Conservation (phyloP, 208 protist species). For the Acanthamoeba castellanii region DNA sequence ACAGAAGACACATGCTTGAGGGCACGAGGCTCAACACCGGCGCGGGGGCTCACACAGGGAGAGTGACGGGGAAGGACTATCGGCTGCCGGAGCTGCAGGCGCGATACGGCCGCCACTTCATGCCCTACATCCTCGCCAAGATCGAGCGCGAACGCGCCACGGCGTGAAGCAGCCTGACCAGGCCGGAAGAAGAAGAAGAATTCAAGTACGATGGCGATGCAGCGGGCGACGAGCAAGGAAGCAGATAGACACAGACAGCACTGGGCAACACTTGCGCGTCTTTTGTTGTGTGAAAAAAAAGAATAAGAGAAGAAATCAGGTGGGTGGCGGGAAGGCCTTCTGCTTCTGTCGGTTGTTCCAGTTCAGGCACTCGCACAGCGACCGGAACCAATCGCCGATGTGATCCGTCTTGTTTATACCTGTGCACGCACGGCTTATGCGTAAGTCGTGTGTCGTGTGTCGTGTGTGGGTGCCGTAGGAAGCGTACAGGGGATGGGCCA, state of each 20-base stretch:
- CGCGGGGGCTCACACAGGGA: not conserved
- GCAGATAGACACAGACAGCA: too few species aligned
- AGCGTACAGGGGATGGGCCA: constrained; percentile 67
- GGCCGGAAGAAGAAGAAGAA: not conserved
- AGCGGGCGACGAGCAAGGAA: too few species aligned
- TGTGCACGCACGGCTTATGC: not conserved
- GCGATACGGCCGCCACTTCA: constrained; percentile 12
- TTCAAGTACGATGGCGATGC: too few species aligned
- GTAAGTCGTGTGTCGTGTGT: not conserved
- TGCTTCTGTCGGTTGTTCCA: constrained; percentile 72
- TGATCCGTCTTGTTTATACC: constrained; percentile 70
- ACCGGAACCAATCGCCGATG: constrained; percentile 68
- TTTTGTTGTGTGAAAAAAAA: too few species aligned
- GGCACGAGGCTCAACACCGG: too few species aligned
- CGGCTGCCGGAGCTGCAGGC: constrained; percentile 21
- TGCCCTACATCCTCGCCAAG: constrained; percentile 24
- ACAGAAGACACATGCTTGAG: too few species aligned
- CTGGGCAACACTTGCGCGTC: not conserved
- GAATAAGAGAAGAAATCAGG: not conserved
- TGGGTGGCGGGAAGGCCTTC: constrained; percentile 33
- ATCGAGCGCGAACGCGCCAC: not conserved
- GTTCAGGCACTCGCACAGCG: constrained; percentile 55
- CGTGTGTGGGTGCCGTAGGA: not conserved
- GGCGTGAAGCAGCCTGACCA: not conserved
- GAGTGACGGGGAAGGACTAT: not conserved